phyloP scores from a whole-genome alignment of 2,329 filamentous ascomycete species.

The Allantophomopsis cytisporea region DNA sequence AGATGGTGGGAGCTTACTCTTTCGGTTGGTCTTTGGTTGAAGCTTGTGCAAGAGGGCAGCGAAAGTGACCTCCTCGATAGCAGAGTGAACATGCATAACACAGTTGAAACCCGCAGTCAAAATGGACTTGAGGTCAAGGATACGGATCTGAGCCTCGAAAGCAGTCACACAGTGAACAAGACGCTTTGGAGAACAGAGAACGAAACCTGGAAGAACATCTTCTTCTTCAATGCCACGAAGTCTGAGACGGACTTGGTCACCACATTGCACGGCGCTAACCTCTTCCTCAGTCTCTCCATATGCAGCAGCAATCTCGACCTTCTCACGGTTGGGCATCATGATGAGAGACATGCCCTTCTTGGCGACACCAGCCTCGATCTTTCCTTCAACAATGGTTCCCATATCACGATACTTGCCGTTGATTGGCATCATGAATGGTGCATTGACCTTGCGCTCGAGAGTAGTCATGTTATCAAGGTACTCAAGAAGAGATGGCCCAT shows the following conservation, averaged over 20 bases:
- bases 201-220: conserved; percentile 89
- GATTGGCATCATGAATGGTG: conserved; percentile 98
- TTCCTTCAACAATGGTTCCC: conserved; percentile 95
- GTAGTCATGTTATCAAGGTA: conserved; percentile 91
- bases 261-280: conserved; percentile 66
- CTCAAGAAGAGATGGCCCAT: conserved; percentile 82
- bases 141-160: conserved; percentile 94
- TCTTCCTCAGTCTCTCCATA: conserved; percentile 98
- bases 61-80: conserved; percentile 96
- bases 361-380: conserved; percentile 87
- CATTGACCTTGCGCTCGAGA: conserved; percentile 89
- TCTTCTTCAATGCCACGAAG: conserved; percentile 95
- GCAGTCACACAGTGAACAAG: conserved; percentile 78
- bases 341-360: conserved; percentile 78
- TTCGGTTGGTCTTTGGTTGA: conserved; percentile 85
- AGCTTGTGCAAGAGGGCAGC: conserved; percentile 78
- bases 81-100: conserved; percentile 91
- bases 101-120: conserved; percentile 94
- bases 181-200: conserved; percentile 88
- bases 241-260: conserved; percentile 87
- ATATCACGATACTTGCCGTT: conserved; percentile 94
- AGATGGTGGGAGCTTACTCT: conserved; percentile 84
- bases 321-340: conserved; percentile 92
- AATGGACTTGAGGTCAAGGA: conserved; percentile 89
- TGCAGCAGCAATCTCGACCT: conserved; percentile 67